Percentiles rank a stretch among this genome's conserved stretches.
Conservation (phyloP, 331 rosid genomes). For the Arachis monticola region DNA sequence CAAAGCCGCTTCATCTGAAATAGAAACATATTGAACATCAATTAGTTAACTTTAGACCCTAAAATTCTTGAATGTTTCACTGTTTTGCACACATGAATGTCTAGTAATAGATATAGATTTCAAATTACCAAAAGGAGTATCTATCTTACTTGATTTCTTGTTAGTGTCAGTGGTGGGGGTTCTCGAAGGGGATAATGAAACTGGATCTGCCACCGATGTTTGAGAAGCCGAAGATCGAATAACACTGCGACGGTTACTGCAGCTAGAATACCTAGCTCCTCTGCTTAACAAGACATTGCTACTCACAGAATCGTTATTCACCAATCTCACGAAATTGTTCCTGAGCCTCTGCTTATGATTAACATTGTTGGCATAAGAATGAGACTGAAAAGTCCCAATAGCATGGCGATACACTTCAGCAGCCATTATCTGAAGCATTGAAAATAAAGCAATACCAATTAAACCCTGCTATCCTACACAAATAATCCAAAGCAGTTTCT, state of each 20-base stretch:
- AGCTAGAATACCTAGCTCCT: conserved; percentile 41
- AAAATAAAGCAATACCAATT: conserved; percentile 25
- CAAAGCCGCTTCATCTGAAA: conserved; percentile 88
- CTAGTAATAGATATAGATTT: neutral
- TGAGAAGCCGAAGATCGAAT: conserved; percentile 71
- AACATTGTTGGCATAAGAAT: conserved; percentile 38
- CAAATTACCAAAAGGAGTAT: conserved; percentile 2
- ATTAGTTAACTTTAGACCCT: conserved; percentile 36
- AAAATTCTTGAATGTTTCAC: conserved; percentile 14
- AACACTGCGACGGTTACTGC: conserved; percentile 38
- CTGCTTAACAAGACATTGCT: conserved; percentile 55
- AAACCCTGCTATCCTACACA: conserved; percentile 7
- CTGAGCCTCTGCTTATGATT: conserved; percentile 47
- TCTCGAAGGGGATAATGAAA: conserved; percentile 56
- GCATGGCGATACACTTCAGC: conserved; percentile 66
- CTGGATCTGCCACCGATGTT: conserved; percentile 72
- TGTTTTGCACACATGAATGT: neutral
- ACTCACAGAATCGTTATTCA: conserved; percentile 49
- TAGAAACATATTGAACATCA: conserved; percentile 29
- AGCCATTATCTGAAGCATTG: conserved; percentile 72
- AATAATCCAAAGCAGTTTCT: neutral
- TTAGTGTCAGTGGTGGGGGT: conserved; percentile 50
- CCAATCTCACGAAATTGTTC: conserved; percentile 50
- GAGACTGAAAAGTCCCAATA: conserved; percentile 56
- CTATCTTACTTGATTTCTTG: conserved; percentile 79